Evolutionary conservation across 441 rosid species (phyloP).

Genomic region (Aleurites moluccanus): DNA sequence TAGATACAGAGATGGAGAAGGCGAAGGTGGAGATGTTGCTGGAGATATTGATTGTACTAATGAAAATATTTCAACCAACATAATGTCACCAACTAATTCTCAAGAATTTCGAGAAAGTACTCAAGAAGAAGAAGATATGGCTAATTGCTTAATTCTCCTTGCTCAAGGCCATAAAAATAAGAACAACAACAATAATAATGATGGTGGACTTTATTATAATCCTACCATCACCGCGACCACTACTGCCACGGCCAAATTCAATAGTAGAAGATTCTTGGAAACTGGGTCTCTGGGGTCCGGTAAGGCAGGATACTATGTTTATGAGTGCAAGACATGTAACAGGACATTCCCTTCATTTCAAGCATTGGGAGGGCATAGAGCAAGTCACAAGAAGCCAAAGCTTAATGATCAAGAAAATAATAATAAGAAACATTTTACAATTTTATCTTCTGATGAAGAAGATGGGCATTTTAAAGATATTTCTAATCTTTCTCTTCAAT

Average conservation of each 20-base stretch:
- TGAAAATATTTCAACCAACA: neutral
- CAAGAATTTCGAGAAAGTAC: slow-evolving; percentile 37
- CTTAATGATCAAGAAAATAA: slow-evolving; percentile 25
- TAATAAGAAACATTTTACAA: slow-evolving; percentile 12
- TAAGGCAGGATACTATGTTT: slow-evolving; percentile 70
- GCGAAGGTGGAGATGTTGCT: neutral
- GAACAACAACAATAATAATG: neutral
- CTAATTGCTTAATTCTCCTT: slow-evolving; percentile 83
- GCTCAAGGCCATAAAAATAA: slow-evolving; percentile 55
- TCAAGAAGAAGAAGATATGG: slow-evolving; percentile 89
- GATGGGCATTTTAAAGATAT: slow-evolving; percentile 41
- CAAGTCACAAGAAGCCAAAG: slow-evolving; percentile 86
- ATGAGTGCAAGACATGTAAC: slow-evolving; percentile 89
- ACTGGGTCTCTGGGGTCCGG: slow-evolving; percentile 42
- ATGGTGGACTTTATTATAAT: neutral
- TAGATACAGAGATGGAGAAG: slow-evolving; percentile 4
- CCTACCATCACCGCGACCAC: neutral
- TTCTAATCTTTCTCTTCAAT: slow-evolving; percentile 50
- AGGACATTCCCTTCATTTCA: slow-evolving; percentile 85
- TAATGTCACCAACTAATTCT: slow-evolving; percentile 39
- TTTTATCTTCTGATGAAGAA: slow-evolving; percentile 47
- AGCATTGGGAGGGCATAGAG: slow-evolving; percentile 94
- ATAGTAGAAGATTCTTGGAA: slow-evolving; percentile 67
- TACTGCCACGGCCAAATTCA: slow-evolving; percentile 35
- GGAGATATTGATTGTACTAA: neutral